Conservation (phyloP, 768 basidiomycete genomes). For the Calocybe cyanea region DNA sequence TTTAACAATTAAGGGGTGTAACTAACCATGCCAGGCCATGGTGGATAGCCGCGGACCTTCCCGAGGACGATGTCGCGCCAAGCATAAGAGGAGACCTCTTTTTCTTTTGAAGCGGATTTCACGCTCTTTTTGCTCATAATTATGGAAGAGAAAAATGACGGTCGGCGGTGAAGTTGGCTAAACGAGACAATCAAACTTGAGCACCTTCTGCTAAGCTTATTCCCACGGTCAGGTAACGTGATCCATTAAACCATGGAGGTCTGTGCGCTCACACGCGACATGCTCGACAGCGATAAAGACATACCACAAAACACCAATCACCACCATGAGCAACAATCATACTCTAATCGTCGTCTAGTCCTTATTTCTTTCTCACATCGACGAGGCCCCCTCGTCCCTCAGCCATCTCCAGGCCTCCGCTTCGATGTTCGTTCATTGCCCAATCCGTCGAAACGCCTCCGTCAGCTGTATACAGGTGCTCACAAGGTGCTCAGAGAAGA, state of each 20-base stretch:
- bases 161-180: not conserved
- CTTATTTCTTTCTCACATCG: constrained; percentile 10
- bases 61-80: constrained; percentile 85
- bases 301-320: no score
- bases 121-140: constrained; percentile 53
- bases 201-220: not conserved
- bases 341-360: not conserved
- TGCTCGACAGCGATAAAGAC: no score
- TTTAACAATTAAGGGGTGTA: constrained; percentile 11
- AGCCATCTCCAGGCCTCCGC: constrained; percentile 2
- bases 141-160: not conserved
- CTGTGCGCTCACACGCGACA: not conserved
- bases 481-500: not conserved
- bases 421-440: constrained; percentile 13
- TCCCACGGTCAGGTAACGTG: not conserved
- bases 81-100: constrained; percentile 50
- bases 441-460: constrained; percentile 1
- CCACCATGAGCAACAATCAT: no score
- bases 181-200: not conserved
- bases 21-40: constrained; percentile 94
- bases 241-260: not conserved
- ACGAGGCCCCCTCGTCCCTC: constrained; percentile 4
- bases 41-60: constrained; percentile 90
- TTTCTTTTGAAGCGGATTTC: constrained; percentile 28
- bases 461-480: constrained; percentile 1